A percentile compares a stretch with the other conserved stretches of the same genome.
Conservation (phyloP, 2,329 filamentous ascomycete genomes). For the Aspergillus hortae region DNA sequence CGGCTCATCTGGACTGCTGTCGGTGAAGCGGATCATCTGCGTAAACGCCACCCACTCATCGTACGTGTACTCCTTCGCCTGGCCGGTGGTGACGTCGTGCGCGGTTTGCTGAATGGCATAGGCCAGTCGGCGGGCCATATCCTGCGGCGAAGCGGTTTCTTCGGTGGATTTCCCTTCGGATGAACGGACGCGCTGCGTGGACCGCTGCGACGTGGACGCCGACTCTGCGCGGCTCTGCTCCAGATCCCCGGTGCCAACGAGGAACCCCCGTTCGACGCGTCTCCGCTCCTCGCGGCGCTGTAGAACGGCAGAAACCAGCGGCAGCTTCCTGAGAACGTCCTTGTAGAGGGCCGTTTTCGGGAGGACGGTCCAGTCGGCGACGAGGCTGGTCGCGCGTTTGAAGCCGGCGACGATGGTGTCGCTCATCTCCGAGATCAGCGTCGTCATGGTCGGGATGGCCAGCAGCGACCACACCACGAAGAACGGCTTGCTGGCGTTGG, state of each 20-base stretch:
- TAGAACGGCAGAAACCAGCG: slow-evolving; percentile 37
- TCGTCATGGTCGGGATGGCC: slow-evolving; percentile 82
- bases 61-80: slow-evolving; percentile 66
- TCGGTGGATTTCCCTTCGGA: slow-evolving; percentile 47
- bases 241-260: slow-evolving; percentile 31
- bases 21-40: slow-evolving; percentile 62
- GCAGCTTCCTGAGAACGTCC: slow-evolving; percentile 47
- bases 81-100: slow-evolving; percentile 5
- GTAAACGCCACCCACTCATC: slow-evolving; percentile 87
- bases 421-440: slow-evolving; percentile 77
- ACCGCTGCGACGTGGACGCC: neutral
- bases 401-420: slow-evolving; percentile 72
- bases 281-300: slow-evolving; percentile 40
- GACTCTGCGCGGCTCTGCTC: slow-evolving; percentile 2
- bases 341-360: slow-evolving; percentile 58
- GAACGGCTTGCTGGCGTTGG: slow-evolving; percentile 74
- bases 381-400: slow-evolving; percentile 57
- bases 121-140: slow-evolving; percentile 61
- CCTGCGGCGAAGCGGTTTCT: slow-evolving; percentile 45
- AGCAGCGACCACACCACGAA: slow-evolving; percentile 92
- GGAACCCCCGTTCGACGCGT: slow-evolving; percentile 48
- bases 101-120: slow-evolving; percentile 64
- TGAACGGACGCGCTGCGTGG: slow-evolving; percentile 11
- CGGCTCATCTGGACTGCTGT: slow-evolving; percentile 29
- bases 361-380: slow-evolving; percentile 65